These are phyloP conservation scores for Diaporthe citriasiana DNA, from an alignment of 2,329 filamentous ascomycete species.

Conservation along the genomic window DNA sequence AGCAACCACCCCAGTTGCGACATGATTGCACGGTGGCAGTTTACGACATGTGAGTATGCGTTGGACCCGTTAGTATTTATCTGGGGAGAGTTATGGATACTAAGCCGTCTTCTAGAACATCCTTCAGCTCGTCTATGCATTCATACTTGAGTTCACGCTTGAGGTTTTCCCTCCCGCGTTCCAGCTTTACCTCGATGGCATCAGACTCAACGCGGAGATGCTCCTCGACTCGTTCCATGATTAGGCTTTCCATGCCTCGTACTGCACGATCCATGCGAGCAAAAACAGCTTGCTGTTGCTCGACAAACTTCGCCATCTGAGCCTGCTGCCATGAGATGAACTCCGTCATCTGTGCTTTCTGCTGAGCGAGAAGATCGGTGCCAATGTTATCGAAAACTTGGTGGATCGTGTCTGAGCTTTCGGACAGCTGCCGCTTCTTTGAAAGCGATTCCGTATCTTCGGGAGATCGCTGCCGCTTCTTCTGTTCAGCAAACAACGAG, in stretches of 20 bases:
- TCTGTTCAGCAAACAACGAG: too few species aligned
- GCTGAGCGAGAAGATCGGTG: not conserved
- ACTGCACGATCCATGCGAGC: not conserved
- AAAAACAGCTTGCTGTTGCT: not conserved
- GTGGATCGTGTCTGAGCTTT: not conserved
- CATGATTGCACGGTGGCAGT: too few species aligned
- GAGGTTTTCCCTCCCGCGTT: not conserved
- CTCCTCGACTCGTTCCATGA: not conserved
- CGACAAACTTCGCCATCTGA: not conserved
- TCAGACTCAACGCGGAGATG: not conserved
- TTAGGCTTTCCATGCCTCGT: not conserved
- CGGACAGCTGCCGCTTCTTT: not conserved
- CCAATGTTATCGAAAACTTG: not conserved
- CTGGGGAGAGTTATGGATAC: too few species aligned
- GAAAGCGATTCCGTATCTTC: too few species aligned
- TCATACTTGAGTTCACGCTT: not conserved
- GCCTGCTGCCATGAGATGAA: not conserved
- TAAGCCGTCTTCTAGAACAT: not conserved
- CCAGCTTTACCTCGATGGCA: not conserved
- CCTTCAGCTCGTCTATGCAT: not conserved
- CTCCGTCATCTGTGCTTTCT: not conserved
- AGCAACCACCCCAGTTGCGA: too few species aligned
- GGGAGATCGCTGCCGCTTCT: too few species aligned
- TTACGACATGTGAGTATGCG: too few species aligned
- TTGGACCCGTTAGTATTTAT: not conserved